phyloP scores from a whole-genome alignment of 148 eudicot genomes.

The Rhododendron molle region DNA sequence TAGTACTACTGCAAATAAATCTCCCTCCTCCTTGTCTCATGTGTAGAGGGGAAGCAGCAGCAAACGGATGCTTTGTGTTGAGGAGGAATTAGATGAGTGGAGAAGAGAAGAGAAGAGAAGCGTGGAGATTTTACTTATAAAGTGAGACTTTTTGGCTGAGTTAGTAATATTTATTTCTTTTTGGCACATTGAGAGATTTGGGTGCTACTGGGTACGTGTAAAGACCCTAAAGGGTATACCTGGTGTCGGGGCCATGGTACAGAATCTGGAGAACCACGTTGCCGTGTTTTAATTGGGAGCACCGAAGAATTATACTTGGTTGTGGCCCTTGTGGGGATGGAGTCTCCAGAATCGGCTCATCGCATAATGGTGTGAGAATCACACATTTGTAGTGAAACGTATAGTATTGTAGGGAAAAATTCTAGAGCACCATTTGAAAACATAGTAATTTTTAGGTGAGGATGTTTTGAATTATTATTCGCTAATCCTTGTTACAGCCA shows the following conservation, averaged over 20 bases:
- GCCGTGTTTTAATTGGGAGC: not conserved
- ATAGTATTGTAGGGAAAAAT: no score
- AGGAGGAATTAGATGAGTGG: not conserved
- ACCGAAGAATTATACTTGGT: not conserved
- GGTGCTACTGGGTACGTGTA: not conserved
- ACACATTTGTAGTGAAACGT: no score
- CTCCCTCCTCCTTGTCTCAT: conserved; percentile 25
- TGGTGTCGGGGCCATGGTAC: not conserved
- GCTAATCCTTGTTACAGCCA: not conserved
- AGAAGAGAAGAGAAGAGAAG: not conserved
- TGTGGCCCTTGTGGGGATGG: not conserved
- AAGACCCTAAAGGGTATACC: not conserved
- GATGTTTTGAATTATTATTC: not conserved
- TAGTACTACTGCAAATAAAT: not conserved
- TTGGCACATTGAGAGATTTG: not conserved
- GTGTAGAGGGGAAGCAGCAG: not conserved
- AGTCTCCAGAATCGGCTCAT: not conserved
- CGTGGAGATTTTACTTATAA: not conserved
- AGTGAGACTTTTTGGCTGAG: not conserved
- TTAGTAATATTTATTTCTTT: not conserved
- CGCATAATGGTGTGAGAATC: no score
- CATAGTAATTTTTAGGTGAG: no score
- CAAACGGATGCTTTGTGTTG: not conserved
- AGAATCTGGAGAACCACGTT: not conserved
- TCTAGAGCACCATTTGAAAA: no score